Percentiles rank a stretch among this genome's conserved stretches.
These are phyloP conservation scores for Juglanconis oblonga DNA, from an alignment of 2,329 filamentous ascomycete species.

Conservation along the genomic window DNA sequence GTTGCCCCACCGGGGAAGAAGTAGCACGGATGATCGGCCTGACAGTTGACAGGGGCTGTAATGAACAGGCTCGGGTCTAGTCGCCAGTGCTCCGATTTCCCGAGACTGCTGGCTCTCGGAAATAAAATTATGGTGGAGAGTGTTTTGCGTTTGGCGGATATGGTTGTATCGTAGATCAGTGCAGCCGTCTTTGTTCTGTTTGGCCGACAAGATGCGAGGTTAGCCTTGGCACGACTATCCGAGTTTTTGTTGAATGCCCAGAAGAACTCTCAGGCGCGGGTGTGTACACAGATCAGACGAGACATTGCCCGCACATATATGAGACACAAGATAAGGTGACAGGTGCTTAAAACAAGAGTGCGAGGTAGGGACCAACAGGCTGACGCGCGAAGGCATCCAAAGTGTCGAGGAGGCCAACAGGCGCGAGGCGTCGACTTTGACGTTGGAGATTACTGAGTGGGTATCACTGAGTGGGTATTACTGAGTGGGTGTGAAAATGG, in stretches of 20 bases:
- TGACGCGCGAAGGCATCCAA: not conserved
- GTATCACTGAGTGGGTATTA: not conserved
- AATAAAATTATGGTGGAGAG: constrained; percentile 1
- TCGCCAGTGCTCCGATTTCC: constrained; percentile 7
- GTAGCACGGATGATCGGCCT: constrained; percentile 19
- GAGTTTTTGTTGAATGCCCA: not conserved
- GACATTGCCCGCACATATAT: not conserved
- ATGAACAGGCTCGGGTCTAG: constrained; percentile 4
- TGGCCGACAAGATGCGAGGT: not conserved
- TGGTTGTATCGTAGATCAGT: not conserved
- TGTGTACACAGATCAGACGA: not conserved
- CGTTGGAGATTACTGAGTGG: too few relatives aligned
- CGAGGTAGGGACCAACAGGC: not conserved
- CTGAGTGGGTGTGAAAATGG: not conserved
- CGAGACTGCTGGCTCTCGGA: constrained; percentile 2
- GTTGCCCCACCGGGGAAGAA: constrained; percentile 16
- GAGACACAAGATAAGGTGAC: constrained; percentile 4
- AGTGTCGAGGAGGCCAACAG: not conserved
- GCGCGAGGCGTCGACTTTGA: not conserved
- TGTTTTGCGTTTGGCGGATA: not conserved
- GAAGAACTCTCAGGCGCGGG: not conserved
- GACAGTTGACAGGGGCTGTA: constrained; percentile 17
- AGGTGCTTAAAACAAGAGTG: constrained; percentile 20
- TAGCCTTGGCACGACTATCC: not conserved
- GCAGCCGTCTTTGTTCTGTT: not conserved